Conservation (phyloP, 441 rosid species). For the Gossypium gossypioides region DNA sequence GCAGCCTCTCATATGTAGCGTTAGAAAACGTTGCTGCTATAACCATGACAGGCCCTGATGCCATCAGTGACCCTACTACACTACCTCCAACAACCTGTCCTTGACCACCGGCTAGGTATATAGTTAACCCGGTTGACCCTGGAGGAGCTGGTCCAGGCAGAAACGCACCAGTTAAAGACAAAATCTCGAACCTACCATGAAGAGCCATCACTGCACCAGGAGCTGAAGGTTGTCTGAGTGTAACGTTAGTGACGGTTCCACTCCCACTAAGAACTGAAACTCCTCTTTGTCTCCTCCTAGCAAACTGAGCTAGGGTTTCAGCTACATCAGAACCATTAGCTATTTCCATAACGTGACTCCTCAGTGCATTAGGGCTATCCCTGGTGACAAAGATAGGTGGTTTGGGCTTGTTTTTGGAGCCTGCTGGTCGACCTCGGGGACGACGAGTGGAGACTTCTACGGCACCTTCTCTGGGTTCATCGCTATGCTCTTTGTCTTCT, state of each 20-base stretch:
- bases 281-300: constrained; percentile 53
- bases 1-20: constrained; percentile 53
- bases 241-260: constrained; percentile 55
- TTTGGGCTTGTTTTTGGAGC: constrained; percentile 61
- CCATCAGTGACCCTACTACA: constrained; percentile 43
- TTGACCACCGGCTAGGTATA: constrained; percentile 51
- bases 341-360: constrained; percentile 59
- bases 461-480: constrained; percentile 55
- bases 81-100: constrained; percentile 56
- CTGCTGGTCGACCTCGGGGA: constrained; percentile 64
- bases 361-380: constrained; percentile 57
- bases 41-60: constrained; percentile 49
- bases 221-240: constrained; percentile 46
- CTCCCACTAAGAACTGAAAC: constrained; percentile 54
- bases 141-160: constrained; percentile 60
- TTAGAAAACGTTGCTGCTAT: constrained; percentile 49
- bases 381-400: constrained; percentile 70
- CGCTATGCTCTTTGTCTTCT: constrained; percentile 39
- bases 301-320: constrained; percentile 54
- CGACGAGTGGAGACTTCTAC: constrained; percentile 46
- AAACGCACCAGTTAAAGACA: constrained; percentile 55
- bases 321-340: constrained; percentile 53
- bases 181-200: constrained; percentile 61
- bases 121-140: constrained; percentile 45
- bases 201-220: constrained; percentile 49